Evolutionary conservation across 1,284 basidiomycete genomes (phyloP).

Genomic region (Meripilus lineatus): DNA sequence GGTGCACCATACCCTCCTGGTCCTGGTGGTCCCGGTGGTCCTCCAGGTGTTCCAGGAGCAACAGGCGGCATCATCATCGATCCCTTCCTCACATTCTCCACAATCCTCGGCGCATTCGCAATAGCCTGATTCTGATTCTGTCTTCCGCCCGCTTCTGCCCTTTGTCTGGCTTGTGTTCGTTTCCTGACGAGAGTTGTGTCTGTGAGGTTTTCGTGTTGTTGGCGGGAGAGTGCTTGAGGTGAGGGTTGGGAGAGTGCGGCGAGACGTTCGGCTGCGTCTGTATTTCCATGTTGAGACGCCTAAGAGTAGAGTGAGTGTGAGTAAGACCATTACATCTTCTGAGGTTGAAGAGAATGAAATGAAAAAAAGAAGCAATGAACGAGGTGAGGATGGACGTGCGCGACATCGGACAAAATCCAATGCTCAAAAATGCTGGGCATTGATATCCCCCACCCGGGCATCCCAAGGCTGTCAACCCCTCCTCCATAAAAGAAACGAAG

Average conservation of each 20-base stretch:
- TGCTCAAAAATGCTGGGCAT: not conserved
- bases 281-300: conserved; percentile 78
- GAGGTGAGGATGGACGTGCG: no score
- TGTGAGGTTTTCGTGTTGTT: conserved; percentile 78
- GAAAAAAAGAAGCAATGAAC: no score
- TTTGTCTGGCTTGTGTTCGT: conserved; percentile 75
- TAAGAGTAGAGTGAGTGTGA: no score
- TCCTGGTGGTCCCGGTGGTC: not conserved
- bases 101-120: conserved; percentile 13
- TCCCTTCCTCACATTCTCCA: not conserved
- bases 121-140: conserved; percentile 12
- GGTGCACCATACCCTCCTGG: conserved; percentile 4
- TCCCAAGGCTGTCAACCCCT: no score
- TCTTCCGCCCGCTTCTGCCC: conserved; percentile 47
- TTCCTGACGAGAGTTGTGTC: conserved; percentile 78
- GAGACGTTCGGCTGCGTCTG: conserved; percentile 77
- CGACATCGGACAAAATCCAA: no score
- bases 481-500: not conserved
- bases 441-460: no score
- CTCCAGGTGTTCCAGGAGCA: not conserved
- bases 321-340: not conserved
- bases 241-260: conserved; percentile 57
- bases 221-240: conserved; percentile 62
- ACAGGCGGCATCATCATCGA: not conserved
- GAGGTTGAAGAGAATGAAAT: conserved; percentile 5